Base-by-base conservation (phyloP, 495 filamentous ascomycete species). In the Xylaria intraflava region DNA sequence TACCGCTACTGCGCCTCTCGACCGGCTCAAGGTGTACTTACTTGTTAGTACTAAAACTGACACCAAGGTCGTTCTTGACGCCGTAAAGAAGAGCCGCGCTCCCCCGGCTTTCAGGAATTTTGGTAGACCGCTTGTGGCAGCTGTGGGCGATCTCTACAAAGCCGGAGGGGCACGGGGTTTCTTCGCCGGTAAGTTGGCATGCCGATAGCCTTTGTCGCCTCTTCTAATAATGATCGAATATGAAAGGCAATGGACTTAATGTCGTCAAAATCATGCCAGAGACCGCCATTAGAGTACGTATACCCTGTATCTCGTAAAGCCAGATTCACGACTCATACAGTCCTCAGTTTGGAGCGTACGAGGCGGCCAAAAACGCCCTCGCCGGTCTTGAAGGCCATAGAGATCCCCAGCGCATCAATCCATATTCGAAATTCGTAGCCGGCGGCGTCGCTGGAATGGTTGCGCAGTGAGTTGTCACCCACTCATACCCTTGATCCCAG, bases 201-300 rank as follows among this genome's bases (percentile, higher is more conserved):
- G 16, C 24, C 27, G 22, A 17, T 14, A 29, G 47, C 22, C 30
- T 35, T 20, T 23, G 26, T 16, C 41, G 9, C 24, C 16, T n/a
- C 14, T 51, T 19, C n/a, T 42, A 30, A 56, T 49, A n/a, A 58
- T 26, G 50, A 26, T 39, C 27, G 51, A 27, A 33, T 55, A 41
- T 38, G 2, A 47, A n/a, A 96, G 93, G 93, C 26, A 98, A 98
- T 65, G 93, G 93, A 7, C 77, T 98, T 53, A 98, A 98, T 62
- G 92, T 97, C 9, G 62, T 96, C 58, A 98, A 98, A 70, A 90
- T 98, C 44, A 92, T 97, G 85, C 93, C 93, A 6, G 93, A 98
- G 69, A 96, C 92, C 6, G 93, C 93, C 30, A 95, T 98, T 61
- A 93, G 72, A 58, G 73, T 77, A 69, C 44, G 56, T 51, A 50